Evolutionary conservation across 495 filamentous ascomycete species (phyloP).

Genomic region (Aspergillus cavernicola): DNA sequence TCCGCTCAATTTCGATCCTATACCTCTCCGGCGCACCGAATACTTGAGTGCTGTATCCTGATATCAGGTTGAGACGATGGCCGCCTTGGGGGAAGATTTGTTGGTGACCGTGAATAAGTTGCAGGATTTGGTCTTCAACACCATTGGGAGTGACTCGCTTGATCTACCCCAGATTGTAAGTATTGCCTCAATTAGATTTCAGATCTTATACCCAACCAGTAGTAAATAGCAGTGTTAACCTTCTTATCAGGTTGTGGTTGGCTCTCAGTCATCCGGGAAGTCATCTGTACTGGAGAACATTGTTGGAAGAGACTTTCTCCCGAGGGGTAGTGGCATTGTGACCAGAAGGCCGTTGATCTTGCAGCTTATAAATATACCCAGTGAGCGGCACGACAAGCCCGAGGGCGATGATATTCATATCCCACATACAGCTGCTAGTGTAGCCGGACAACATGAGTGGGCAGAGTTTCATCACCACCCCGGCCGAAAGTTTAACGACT

Average conservation of each 20-base stretch:
- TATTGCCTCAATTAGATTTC: conserved; percentile 3
- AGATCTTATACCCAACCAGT: background rate
- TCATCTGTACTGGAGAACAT: conserved; percentile 99
- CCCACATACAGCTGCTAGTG: conserved; percentile 66
- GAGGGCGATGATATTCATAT: conserved; percentile 62
- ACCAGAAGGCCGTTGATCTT: conserved; percentile 91
- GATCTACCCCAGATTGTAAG: conserved; percentile 97
- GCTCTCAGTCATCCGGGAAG: conserved; percentile 97
- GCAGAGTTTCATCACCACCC: conserved; percentile 96
- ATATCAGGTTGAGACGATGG: conserved; percentile 41
- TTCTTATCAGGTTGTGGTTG: conserved; percentile 80
- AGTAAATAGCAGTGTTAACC: conserved; percentile 5
- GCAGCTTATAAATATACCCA: conserved; percentile 96
- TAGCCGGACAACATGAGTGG: conserved; percentile 78
- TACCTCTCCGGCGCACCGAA: background rate
- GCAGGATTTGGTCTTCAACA: conserved; percentile 98
- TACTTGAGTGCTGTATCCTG: background rate
- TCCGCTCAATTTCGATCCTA: background rate
- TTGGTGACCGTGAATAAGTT: conserved; percentile 92
- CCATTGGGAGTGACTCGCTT: conserved; percentile 96
- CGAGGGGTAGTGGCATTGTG: conserved; percentile 94
- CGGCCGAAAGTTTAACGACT: conserved; percentile 86
- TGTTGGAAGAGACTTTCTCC: conserved; percentile 94
- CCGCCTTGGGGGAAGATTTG: conserved; percentile 83
- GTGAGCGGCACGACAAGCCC: conserved; percentile 65